Conservation (phyloP, 1,139 yeast genomes). For the Sugiyamaella novakii region DNA sequence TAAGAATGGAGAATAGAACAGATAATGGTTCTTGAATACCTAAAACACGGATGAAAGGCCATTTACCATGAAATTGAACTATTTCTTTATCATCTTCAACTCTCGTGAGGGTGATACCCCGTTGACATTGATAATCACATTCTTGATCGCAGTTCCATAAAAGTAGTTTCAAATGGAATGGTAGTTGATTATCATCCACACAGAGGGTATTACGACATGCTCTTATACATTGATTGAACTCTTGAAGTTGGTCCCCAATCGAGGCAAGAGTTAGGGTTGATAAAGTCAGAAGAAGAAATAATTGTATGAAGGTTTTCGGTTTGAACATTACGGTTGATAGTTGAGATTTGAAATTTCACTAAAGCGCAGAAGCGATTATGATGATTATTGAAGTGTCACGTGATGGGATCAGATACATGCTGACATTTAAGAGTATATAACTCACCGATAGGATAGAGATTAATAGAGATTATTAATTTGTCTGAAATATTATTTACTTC, state of each 20-base stretch:
- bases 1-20: constrained; percentile 77
- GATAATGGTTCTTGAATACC: constrained; percentile 87
- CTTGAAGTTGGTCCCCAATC: constrained; percentile 75
- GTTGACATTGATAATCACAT: constrained; percentile 93
- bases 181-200: constrained; percentile 45
- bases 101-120: constrained; percentile 62
- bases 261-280: constrained; percentile 50
- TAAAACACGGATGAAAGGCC: constrained; percentile 80
- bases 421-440: too few relatives aligned
- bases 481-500: too few relatives aligned
- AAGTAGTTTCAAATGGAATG: constrained; percentile 51
- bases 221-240: constrained; percentile 63
- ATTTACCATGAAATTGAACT: constrained; percentile 92
- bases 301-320: neutral
- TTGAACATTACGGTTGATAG: too few relatives aligned
- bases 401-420: too few relatives aligned
- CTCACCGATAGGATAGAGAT: too few relatives aligned
- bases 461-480: too few relatives aligned
- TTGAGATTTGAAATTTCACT: too few relatives aligned
- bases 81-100: constrained; percentile 52
- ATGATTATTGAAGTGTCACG: too few relatives aligned
- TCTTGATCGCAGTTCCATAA: constrained; percentile 80
- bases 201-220: constrained; percentile 55
- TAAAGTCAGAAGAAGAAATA: constrained; percentile 1
- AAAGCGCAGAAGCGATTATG: too few relatives aligned